Evolutionary conservation across 768 basidiomycete species (phyloP), one percentile per base, ranked within the genome.

Genomic region (Chlorophyllum brunneum): DNA sequence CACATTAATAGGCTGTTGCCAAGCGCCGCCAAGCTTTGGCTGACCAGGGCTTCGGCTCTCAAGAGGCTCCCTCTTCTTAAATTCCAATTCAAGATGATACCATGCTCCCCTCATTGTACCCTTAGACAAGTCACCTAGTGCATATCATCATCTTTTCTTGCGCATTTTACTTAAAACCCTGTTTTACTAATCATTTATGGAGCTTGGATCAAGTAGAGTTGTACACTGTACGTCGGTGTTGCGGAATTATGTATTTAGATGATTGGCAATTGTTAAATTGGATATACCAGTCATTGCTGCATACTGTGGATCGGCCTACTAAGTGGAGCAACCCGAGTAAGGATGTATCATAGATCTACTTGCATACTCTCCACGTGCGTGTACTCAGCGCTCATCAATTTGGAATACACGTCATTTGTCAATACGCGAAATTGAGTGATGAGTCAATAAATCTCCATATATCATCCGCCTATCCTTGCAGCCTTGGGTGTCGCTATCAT

Each of bases 11-110:
- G 71, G 80, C 81, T 36, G 80, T 80, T 44, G 67, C 56, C 30
- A 66, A 73, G 60, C 66, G 81, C 39, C 71, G 79, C 45, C 66
- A 75, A 54, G 61, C 61, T 5, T 59, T 73, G 20, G 66, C 80
- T 9, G 70, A 45, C 24, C 42, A 52, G 36, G 43, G 51, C 37
- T 45, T 52, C 24, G 51, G 36, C 20, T 33, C 51, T n/a, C 26
- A 26, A 23, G 38, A 30, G 23, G 34, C 47, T 16, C 22, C 41
- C 22, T 43, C 51, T 16, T 51, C 30, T 20, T 33, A 23, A 39
- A 41, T 38, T 16, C 23, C 20, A 5, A 13, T 10, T n/a, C 23
- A 37, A 20, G 20, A 18, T 31, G 36, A 9, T 27, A 18, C 34
- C 16, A 31, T 51, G 42, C 29, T 22, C 20, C 8, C 30, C 15